A percentile compares a stretch with the other conserved stretches of the same genome.
These are phyloP conservation scores for Aphanomyces stellatus DNA, from an alignment of 352 stramenopile genomes.

Conservation along the genomic window DNA sequence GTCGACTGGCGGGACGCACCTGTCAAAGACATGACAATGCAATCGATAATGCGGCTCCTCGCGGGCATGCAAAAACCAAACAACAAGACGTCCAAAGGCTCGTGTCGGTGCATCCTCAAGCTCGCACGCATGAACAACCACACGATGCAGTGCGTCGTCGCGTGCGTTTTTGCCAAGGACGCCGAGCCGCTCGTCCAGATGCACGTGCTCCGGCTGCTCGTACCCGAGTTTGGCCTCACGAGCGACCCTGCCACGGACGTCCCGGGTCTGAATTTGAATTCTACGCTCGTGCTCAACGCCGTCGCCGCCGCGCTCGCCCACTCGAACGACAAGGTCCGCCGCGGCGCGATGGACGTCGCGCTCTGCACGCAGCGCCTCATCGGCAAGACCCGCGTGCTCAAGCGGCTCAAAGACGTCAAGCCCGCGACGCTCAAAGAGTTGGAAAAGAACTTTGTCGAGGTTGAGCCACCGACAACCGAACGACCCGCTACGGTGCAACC, in stretches of 20 bases:
- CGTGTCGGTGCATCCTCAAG: constrained; percentile 68
- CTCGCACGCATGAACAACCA: constrained; percentile 60
- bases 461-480: constrained; percentile 29
- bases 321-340: constrained; percentile 63
- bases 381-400: constrained; percentile 58
- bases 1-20: constrained; percentile 61
- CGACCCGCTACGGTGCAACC: constrained; percentile 56
- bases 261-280: constrained; percentile 34
- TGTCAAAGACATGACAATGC: constrained; percentile 51
- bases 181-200: constrained; percentile 61
- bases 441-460: constrained; percentile 73
- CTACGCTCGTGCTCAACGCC: constrained; percentile 36
- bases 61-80: constrained; percentile 70
- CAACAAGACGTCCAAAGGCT: constrained; percentile 58
- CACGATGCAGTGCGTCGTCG: constrained; percentile 59
- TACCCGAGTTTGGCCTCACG: constrained; percentile 74
- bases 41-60: constrained; percentile 55
- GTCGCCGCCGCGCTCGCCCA: constrained; percentile 43
- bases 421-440: constrained; percentile 70
- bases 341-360: constrained; percentile 64
- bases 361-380: constrained; percentile 64
- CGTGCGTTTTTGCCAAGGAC: constrained; percentile 62
- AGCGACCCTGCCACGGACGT: constrained; percentile 23
- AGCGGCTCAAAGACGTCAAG: constrained; percentile 64
- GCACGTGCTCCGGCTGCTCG: constrained; percentile 63